A percentile compares a stretch with the other conserved stretches of the same genome.
Conservation (phyloP, 2,329 filamentous ascomycete genomes). For the Alternaria dauci region DNA sequence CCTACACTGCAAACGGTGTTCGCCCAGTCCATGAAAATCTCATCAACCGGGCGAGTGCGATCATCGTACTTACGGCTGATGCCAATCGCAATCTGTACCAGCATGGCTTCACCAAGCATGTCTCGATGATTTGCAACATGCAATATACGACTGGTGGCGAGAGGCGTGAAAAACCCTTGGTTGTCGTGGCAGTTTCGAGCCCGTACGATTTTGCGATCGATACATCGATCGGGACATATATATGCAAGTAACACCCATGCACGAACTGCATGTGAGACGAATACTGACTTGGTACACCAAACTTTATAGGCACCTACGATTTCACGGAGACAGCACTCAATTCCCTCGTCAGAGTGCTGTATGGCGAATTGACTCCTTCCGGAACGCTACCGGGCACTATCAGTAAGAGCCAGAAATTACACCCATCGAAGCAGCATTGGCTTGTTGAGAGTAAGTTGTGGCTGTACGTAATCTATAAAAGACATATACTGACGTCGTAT, state of each 20-base stretch:
- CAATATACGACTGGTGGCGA: conserved; percentile 74
- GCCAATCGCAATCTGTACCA: conserved; percentile 95
- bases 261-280: neutral
- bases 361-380: conserved; percentile 72
- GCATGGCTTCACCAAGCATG: conserved; percentile 92
- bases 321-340: conserved; percentile 92
- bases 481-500: neutral
- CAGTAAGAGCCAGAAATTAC: conserved; percentile 49
- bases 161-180: conserved; percentile 78
- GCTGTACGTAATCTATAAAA: neutral
- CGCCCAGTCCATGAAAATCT: conserved; percentile 92
- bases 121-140: conserved; percentile 93
- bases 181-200: conserved; percentile 85
- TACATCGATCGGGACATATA: conserved; percentile 85
- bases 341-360: conserved; percentile 82
- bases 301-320: conserved; percentile 75
- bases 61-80: conserved; percentile 91
- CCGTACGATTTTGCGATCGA: conserved; percentile 98
- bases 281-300: neutral
- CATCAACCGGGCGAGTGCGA: conserved; percentile 85
- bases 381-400: conserved; percentile 74
- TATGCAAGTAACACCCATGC: conserved; percentile 67
- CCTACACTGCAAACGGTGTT: conserved; percentile 92
- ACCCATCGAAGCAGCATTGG: conserved; percentile 74
- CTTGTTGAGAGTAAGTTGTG: conserved; percentile 73